Percentiles rank a stretch among this genome's conserved stretches.
Evolutionary conservation across 1,284 basidiomycete species (phyloP).

Genomic region (Sanghuangporus baumii): DNA sequence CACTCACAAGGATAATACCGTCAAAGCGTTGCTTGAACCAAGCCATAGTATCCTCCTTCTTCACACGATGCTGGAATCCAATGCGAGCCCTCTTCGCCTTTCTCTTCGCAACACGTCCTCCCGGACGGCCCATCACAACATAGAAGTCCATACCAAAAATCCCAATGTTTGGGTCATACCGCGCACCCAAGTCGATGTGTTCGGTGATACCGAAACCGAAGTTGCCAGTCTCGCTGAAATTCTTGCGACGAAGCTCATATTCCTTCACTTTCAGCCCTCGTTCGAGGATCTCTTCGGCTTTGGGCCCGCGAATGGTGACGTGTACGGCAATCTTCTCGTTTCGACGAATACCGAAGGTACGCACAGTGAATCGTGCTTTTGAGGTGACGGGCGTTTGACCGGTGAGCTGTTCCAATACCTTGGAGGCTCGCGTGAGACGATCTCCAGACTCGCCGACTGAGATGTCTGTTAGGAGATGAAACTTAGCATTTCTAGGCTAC

Average conservation of each 20-base stretch:
- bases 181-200: constrained; percentile 98
- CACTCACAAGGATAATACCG: constrained; percentile 84
- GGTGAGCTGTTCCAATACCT: constrained; percentile 99
- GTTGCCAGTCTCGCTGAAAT: constrained; percentile 98
- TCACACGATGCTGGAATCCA: constrained; percentile 84
- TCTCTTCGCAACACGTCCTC: constrained; percentile 87
- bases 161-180: constrained; percentile 96
- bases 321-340: constrained; percentile 99
- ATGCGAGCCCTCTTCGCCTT: constrained; percentile 87
- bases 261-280: constrained; percentile 99
- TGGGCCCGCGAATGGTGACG: constrained; percentile 98
- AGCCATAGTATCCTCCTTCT: constrained; percentile 90
- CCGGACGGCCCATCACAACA: constrained; percentile 96
- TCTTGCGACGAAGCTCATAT: constrained; percentile 90
- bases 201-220: constrained; percentile 98
- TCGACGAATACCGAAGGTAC: constrained; percentile 98
- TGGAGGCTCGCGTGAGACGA: constrained; percentile 97
- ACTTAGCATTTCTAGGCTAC: not conserved
- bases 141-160: constrained; percentile 99
- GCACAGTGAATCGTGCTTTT: constrained; percentile 99
- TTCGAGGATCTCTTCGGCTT: constrained; percentile 99
- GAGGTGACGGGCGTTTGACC: constrained; percentile 99
- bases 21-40: constrained; percentile 99
- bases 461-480: constrained; percentile 65
- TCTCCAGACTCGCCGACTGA: constrained; percentile 99